Conservation (phyloP, 2,329 filamentous ascomycete genomes). For the Arthroderma sp. region DNA sequence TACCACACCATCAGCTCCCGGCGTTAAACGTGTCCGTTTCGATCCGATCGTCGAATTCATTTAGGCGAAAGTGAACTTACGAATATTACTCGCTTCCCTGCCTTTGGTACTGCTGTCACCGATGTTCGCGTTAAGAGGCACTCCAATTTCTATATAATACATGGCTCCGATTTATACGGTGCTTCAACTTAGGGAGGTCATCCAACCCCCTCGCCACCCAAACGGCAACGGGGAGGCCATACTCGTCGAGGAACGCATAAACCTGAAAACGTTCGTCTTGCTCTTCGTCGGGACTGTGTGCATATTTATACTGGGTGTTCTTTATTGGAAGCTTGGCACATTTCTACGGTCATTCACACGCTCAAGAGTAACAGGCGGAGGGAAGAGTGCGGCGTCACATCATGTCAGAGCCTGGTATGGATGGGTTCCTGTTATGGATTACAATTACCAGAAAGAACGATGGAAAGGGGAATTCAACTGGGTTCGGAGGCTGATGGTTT, state of each 20-base stretch:
- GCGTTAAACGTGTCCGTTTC: constrained; percentile 9
- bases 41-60: not conserved
- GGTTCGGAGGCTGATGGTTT: constrained; percentile 21
- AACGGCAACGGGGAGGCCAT: constrained; percentile 18
- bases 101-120: not conserved
- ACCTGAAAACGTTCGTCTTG: constrained; percentile 22
- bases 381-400: constrained; percentile 22
- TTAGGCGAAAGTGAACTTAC: not conserved
- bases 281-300: constrained; percentile 27
- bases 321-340: constrained; percentile 30
- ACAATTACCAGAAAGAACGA: constrained; percentile 21
- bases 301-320: constrained; percentile 28
- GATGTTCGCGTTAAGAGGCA: not conserved
- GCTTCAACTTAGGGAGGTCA: constrained; percentile 8
- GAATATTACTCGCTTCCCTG: not conserved
- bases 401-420: constrained; percentile 35
- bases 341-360: constrained; percentile 28
- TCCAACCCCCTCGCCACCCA: constrained; percentile 19
- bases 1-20: not conserved
- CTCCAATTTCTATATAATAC: not conserved
- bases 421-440: constrained; percentile 26
- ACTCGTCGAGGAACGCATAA: constrained; percentile 20
- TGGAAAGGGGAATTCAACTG: constrained; percentile 16
- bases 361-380: constrained; percentile 23
- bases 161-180: constrained; percentile 14